These are phyloP conservation scores for Paralagenidium karlingii DNA, from an alignment of 352 stramenopile genomes.

Conservation along the genomic window DNA sequence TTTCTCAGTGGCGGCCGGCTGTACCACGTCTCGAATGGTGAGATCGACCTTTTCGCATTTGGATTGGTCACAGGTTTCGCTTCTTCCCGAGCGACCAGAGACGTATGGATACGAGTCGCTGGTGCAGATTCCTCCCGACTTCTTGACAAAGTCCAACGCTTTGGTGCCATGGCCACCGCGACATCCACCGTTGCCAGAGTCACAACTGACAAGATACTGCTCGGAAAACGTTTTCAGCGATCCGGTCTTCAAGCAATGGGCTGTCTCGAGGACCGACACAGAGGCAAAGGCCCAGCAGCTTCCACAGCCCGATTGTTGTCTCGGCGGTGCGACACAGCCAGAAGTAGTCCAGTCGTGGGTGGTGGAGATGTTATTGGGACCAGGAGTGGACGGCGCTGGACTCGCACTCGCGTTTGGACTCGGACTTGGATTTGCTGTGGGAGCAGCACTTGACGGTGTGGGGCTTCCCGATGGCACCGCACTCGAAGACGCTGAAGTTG, in stretches of 20 bases:
- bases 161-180: not conserved
- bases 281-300: conserved; percentile 8
- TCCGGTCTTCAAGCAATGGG: conserved; percentile 11
- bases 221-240: not conserved
- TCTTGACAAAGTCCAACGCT: not conserved
- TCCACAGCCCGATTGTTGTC: conserved; percentile 10
- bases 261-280: conserved; percentile 5
- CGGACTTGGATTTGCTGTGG: no score
- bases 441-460: no score
- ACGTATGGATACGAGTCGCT: not conserved
- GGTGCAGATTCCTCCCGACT: not conserved
- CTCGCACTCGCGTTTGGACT: no score
- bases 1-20: not conserved
- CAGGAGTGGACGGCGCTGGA: no score
- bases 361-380: conserved; percentile 3
- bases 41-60: not conserved
- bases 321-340: conserved; percentile 10
- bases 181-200: not conserved
- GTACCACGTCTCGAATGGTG: not conserved
- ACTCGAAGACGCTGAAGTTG: conserved; percentile 2
- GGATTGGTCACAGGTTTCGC: not conserved
- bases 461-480: no score
- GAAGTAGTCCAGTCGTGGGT: conserved; percentile 5
- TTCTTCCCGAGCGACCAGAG: not conserved
- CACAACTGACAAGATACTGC: conserved; percentile 1